Evolutionary conservation across 2,329 filamentous ascomycete genomes (phyloP), one percentile per base, ranked within the genome.

Genomic region (Incumbomyces lentus): DNA sequence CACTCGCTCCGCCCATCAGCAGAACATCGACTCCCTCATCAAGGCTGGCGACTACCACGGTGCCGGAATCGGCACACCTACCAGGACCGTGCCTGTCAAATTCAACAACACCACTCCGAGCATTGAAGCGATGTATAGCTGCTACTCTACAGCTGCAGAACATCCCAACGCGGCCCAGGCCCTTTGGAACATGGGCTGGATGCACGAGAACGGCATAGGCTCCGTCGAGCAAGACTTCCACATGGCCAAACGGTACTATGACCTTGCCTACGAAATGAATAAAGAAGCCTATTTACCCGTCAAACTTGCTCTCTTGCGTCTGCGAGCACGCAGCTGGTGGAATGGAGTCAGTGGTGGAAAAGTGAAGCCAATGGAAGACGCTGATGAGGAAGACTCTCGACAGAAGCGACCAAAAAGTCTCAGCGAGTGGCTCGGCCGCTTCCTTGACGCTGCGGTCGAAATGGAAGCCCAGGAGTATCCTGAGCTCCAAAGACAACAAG

Each of bases 1-100:
- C 86, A 95, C 90, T 0, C 81, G 92, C 31, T 95, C 90, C 8
- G 88, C 92, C 2, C 85, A 87, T 55, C 93, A 98, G 62, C 78
- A 82, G 39, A 98, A 98, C 55, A 83, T 94, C 38, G 92, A 98
- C 65, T 86, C 89, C 0, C 74, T 95, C 52, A 85, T 98, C 54
- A 98, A 98, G 68, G 95, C 96, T 84, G 92, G 92, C 33, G 93
- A 98, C 66, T 96, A 96, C 65, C 96, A 98, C 64, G 80, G 94
- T 29, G 68, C 78, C 47, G 92, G 92, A 6, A 76, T 89, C 18
- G 90, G 90, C 2, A 39, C 41, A 22, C 41, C 46, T 12, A 47
- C 33, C 12, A 10, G 33, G 6, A 40, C 47, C 6, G 19, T 36
- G 7, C 33, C 38, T 5, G 40, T 46, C 13, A 39, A 40, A 12